Percentiles rank a stretch among this genome's conserved stretches.
Conservation (phyloP, 2,329 filamentous ascomycete genomes). For the Pestalotiopsis sp. region DNA sequence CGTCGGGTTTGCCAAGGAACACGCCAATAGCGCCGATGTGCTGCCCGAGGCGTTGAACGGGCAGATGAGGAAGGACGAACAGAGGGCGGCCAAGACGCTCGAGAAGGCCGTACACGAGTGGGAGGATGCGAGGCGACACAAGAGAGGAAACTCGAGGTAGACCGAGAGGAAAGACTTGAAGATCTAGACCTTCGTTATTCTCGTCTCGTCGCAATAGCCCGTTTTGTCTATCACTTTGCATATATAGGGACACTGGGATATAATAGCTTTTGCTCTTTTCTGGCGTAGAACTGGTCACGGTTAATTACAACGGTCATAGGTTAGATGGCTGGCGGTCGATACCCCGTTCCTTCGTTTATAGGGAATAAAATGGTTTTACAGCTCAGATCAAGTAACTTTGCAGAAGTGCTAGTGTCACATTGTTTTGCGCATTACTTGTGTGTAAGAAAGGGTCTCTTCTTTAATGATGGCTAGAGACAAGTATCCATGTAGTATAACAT, state of each 20-base stretch:
- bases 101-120: conserved; percentile 53
- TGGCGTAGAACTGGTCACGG: conserved; percentile 1
- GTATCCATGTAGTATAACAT: not conserved
- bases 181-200: not conserved
- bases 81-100: conserved; percentile 56
- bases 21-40: conserved; percentile 73
- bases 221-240: not conserved
- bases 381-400: not conserved
- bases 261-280: not conserved
- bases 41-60: conserved; percentile 66
- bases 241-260: not conserved
- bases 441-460: not conserved
- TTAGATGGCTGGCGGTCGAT: conserved; percentile 14
- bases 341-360: conserved; percentile 10
- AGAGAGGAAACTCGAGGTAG: conserved; percentile 11
- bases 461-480: not conserved
- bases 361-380: not conserved
- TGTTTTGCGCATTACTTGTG: not conserved
- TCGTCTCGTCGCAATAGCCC: not conserved
- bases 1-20: conserved; percentile 74
- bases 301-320: not conserved
- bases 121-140: conserved; percentile 43
- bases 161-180: not conserved
- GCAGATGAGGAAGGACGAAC: conserved; percentile 61
- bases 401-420: not conserved